A percentile compares a stretch with the other conserved stretches of the same genome.
These are phyloP conservation scores for Solanum boliviense DNA, from an alignment of 257 asterid species.

Conservation along the genomic window DNA sequence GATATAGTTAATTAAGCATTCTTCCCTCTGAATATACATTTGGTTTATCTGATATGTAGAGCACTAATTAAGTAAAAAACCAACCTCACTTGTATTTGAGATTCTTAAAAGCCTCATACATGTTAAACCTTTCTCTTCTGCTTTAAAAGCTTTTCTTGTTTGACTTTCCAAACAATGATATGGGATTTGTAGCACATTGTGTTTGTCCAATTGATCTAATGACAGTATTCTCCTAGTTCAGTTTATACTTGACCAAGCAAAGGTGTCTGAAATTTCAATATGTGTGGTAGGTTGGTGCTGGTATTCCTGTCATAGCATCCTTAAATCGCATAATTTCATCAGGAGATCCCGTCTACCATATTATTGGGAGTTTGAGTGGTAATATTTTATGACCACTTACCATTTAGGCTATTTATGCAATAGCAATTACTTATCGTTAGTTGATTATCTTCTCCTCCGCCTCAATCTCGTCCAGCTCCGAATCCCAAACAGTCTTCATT, in stretches of 20 bases:
- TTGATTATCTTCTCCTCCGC: too few relatives aligned
- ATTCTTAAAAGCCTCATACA: not conserved
- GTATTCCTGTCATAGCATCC: conserved; percentile 86
- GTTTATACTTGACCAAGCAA: not conserved
- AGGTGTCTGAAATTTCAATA: not conserved
- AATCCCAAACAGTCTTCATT: too few relatives aligned
- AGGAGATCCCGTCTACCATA: conserved; percentile 41
- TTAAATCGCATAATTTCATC: conserved; percentile 62
- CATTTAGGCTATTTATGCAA: not conserved
- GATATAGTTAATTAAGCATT: too few relatives aligned
- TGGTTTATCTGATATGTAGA: not conserved
- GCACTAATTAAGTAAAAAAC: not conserved
- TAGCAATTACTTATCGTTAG: not conserved
- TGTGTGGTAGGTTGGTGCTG: conserved; percentile 81
- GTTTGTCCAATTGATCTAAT: not conserved
- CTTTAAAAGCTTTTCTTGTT: not conserved
- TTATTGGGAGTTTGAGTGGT: conserved; percentile 93
- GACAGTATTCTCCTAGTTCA: not conserved
- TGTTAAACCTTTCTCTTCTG: not conserved
- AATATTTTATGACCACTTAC: not conserved
- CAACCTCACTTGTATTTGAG: not conserved
- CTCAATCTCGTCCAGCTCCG: too few relatives aligned
- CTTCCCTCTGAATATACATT: not conserved
- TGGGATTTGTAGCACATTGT: not conserved
- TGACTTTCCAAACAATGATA: not conserved